phyloP scores from a whole-genome alignment of 768 basidiomycete species.

The Tricholoma furcatifolium region DNA sequence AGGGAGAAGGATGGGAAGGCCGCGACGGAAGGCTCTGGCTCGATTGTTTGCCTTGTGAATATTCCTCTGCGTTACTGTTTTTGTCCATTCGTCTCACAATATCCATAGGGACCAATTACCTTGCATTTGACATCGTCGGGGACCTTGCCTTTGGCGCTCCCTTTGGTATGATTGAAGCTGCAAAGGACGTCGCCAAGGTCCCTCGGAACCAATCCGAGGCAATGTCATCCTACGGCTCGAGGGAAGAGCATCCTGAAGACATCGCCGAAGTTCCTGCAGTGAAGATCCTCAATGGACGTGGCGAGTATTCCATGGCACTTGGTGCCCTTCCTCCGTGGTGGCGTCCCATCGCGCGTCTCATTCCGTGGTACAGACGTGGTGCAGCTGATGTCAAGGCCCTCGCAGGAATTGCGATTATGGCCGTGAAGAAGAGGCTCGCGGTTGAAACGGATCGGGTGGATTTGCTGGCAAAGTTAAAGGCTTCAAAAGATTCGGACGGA shows the following conservation, averaged over 20 bases:
- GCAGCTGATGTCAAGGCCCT: conserved; percentile 65
- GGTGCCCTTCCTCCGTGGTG: conserved; percentile 73
- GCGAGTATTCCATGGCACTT: conserved; percentile 83
- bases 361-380: conserved; percentile 78
- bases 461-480: conserved; percentile 77
- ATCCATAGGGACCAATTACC: conserved; percentile 47
- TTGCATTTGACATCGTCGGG: conserved; percentile 73
- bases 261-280: conserved; percentile 69
- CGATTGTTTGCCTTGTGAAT: conserved; percentile 73
- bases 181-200: conserved; percentile 70
- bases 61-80: conserved; percentile 23
- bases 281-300: conserved; percentile 82
- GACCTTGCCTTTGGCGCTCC: conserved; percentile 86
- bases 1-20: conserved; percentile 67
- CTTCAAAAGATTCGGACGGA: conserved; percentile 73
- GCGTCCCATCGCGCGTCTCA: conserved; percentile 59
- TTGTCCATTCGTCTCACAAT: not conserved
- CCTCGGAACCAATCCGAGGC: conserved; percentile 55
- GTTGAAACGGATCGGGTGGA: conserved; percentile 75
- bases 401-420: conserved; percentile 77
- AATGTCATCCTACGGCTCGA: conserved; percentile 57
- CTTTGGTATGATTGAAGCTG: conserved; percentile 83
- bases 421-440: conserved; percentile 73
- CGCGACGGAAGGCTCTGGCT: conserved; percentile 65
- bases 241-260: conserved; percentile 39